phyloP scores from a whole-genome alignment of 2,329 filamentous ascomycete genomes.

The Phyllachora maydis region DNA sequence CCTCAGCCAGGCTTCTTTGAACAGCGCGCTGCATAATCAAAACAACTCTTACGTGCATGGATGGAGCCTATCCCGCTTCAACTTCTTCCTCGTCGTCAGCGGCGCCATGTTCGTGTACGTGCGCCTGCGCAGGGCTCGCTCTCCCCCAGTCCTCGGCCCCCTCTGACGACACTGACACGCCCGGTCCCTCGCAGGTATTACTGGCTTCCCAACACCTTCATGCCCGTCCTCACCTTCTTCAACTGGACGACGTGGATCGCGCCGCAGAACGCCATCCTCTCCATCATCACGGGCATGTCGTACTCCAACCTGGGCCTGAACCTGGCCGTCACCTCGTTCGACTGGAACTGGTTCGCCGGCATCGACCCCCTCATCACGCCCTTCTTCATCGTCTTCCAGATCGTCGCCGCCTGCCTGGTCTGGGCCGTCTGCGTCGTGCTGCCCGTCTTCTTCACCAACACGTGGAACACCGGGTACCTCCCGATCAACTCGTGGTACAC shows the following conservation, averaged over 20 bases:
- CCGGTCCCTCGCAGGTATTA: too few species aligned
- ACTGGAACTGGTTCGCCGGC: slow-evolving; percentile 80
- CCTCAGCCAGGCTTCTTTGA: slow-evolving; percentile 76
- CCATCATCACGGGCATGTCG: slow-evolving; percentile 72
- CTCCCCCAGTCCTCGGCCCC: too few species aligned
- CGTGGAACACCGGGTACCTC: slow-evolving; percentile 67
- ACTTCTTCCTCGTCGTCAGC: slow-evolving; percentile 65
- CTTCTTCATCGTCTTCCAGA: slow-evolving; percentile 74
- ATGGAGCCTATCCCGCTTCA: slow-evolving; percentile 66
- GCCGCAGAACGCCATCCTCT: slow-evolving; percentile 66
- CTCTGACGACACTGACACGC: too few species aligned
- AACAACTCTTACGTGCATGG: slow-evolving; percentile 67
- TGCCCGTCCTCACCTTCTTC: slow-evolving; percentile 76
- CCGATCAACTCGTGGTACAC: slow-evolving; percentile 70
- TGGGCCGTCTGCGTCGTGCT: slow-evolving; percentile 73
- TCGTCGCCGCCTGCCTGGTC: slow-evolving; percentile 51
- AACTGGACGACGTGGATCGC: slow-evolving; percentile 79
- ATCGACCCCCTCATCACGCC: slow-evolving; percentile 71
- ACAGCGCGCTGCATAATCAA: slow-evolving; percentile 66
- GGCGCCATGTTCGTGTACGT: slow-evolving; percentile 34
- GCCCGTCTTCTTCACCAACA: slow-evolving; percentile 63
- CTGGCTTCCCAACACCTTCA: slow-evolving; percentile 63
- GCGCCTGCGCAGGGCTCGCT: too few species aligned
- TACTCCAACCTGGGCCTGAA: slow-evolving; percentile 44
- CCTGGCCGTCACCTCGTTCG: slow-evolving; percentile 69